Conservation (phyloP, 2,329 filamentous ascomycete genomes). For the Colletotrichum sp. region DNA sequence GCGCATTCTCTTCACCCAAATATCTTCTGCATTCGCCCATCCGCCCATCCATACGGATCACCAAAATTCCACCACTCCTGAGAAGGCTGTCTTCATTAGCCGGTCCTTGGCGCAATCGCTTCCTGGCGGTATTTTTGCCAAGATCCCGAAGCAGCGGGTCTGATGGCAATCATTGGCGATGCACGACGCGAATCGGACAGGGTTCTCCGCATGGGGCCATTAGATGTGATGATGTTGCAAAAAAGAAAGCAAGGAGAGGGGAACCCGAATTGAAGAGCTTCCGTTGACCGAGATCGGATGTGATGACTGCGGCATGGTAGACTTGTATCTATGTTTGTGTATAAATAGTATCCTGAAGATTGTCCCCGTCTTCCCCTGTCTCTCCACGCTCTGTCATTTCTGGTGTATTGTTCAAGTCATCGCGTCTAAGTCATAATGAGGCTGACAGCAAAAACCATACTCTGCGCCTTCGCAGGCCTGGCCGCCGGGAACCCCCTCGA, state of each 20-base stretch:
- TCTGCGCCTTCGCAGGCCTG: background rate
- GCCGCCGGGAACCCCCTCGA: conserved; percentile 21
- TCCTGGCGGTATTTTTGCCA: background rate
- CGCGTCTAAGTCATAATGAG: background rate
- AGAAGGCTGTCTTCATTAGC: background rate
- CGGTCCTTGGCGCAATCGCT: background rate
- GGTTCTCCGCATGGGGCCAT: conserved; percentile 14
- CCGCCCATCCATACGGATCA: background rate
- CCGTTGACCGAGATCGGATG: background rate
- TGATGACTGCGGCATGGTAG: background rate
- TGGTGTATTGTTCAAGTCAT: background rate
- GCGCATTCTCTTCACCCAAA: background rate
- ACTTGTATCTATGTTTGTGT: background rate
- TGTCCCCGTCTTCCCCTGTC: background rate
- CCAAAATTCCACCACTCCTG: conserved; percentile 6
- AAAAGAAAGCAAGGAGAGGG: background rate
- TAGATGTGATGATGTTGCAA: background rate
- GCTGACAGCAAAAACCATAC: background rate
- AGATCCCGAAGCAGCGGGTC: background rate
- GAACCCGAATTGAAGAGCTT: background rate
- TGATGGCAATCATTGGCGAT: background rate
- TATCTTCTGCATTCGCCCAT: background rate
- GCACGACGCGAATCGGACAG: background rate
- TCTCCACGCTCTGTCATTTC: background rate
- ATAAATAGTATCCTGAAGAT: background rate